Evolutionary conservation across 768 basidiomycete genomes (phyloP), one percentile per base, ranked within the genome.

Genomic region (Solioccasus polychromus): DNA sequence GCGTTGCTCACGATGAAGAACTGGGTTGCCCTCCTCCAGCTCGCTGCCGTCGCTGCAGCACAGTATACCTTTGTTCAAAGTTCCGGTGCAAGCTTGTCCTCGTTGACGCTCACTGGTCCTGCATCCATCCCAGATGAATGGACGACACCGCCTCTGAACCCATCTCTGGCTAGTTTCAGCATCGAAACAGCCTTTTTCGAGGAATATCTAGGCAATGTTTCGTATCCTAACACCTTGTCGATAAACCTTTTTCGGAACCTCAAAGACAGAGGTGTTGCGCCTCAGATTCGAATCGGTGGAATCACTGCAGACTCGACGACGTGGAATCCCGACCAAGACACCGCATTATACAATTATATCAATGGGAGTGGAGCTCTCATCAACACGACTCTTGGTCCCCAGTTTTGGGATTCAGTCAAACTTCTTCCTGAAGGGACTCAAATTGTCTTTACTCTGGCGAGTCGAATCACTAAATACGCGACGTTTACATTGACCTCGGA

Each of bases 111-210:
- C 5, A 28, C 52, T 34, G 75, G 74, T n/a, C 68, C 72, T 14
- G 53, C 73, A 3, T 61, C 64, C 3, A 68, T 77, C 19, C 76
- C 76, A 6, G 42, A 42, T 5, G 69, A 70, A 45, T 51, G 54
- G 53, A 75, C 75, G 0, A 78, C 77, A 4, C 66, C 71, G 14
- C 48, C 57, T 8, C 60, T 79, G 3, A 59, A 73, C 42, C 75
- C 72, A 1, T 62, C 74, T 9, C 60, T 79, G 20, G 76, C 69
- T 20, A 76, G 76, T 45, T 79, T 79, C 60, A 78, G 76, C 50
- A 72, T 79, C 39, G 77, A 79, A 61, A 78, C 74, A 0, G 76
- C 76, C 1, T 78, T 74, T 51, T 76, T 78, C 45, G 74, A 75
- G 41, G 71, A 71, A 45, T 78, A 71, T 49, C 53, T 76, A 10